A percentile compares a stretch with the other conserved stretches of the same genome.
Conservation (phyloP, 768 basidiomycete genomes). For the Infundibulicybe gibba region DNA sequence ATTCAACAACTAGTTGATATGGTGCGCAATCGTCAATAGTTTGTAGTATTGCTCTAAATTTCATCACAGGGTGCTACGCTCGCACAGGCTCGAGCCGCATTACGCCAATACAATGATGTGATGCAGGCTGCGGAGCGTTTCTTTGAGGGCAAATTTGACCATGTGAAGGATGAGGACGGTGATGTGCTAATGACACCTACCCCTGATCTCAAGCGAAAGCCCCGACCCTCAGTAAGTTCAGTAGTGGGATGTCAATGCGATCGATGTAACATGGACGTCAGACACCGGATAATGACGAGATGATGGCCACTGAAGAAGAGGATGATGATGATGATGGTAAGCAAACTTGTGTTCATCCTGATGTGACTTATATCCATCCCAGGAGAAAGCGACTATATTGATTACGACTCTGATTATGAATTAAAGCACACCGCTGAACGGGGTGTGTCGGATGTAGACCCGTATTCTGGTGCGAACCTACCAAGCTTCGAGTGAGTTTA, state of each 20-base stretch:
- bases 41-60: no score
- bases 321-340: constrained; percentile 52
- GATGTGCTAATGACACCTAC: constrained; percentile 43
- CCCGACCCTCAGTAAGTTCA: constrained; percentile 22
- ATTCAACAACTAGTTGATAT: no score
- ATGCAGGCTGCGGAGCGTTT: constrained; percentile 88
- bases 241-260: neutral
- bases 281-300: constrained; percentile 63
- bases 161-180: constrained; percentile 58
- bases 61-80: constrained; percentile 68
- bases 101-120: constrained; percentile 81
- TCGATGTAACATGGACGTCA: constrained; percentile 17
- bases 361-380: neutral
- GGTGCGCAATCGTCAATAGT: no score
- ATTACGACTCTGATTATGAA: constrained; percentile 83
- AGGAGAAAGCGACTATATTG: constrained; percentile 57
- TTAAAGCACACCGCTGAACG: constrained; percentile 33
- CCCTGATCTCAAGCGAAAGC: constrained; percentile 15
- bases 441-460: constrained; percentile 65
- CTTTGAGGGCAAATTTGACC: constrained; percentile 81
- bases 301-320: constrained; percentile 41
- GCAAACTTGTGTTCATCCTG: constrained; percentile 3
- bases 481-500: neutral
- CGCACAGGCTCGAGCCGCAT: constrained; percentile 79
- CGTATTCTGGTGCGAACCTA: constrained; percentile 68